phyloP scores from a whole-genome alignment of 129 eudicot species.

The Erigeron canadensis region DNA sequence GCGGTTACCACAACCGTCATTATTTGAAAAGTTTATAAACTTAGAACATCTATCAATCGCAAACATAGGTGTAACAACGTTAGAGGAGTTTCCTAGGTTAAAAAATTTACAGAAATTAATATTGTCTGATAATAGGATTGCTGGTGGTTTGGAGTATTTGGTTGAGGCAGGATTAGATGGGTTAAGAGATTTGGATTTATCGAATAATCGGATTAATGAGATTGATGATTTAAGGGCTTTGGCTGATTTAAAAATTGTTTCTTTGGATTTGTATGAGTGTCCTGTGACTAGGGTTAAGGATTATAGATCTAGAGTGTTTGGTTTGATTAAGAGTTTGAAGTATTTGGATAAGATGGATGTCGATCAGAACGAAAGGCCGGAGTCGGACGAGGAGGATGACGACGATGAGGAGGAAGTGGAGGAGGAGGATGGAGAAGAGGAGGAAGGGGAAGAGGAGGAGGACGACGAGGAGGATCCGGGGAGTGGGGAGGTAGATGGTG shows the following conservation, averaged over 20 bases:
- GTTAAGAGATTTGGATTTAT: constrained; percentile 84
- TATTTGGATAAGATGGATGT: constrained; percentile 95
- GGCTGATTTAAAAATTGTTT: constrained; percentile 72
- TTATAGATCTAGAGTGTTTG: constrained; percentile 89
- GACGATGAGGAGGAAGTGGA: constrained; percentile 67
- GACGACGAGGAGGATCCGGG: constrained; percentile 76
- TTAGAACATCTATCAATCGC: constrained; percentile 84
- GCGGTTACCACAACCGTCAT: constrained; percentile 71
- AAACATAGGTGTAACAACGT: constrained; percentile 80
- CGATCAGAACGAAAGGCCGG: constrained; percentile 88
- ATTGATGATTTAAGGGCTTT: constrained; percentile 78
- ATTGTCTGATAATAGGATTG: constrained; percentile 83
- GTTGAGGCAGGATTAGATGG: constrained; percentile 77
- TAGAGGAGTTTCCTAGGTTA: constrained; percentile 82
- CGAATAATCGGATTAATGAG: constrained; percentile 81
- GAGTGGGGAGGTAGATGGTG: constrained; percentile 93
- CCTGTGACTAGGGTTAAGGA: constrained; percentile 95
- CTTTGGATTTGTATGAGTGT: constrained; percentile 93
- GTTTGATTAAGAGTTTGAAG: constrained; percentile 78
- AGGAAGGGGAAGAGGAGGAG: constrained; percentile 47
- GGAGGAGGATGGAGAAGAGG: constrained; percentile 61
- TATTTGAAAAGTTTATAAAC: constrained; percentile 70
- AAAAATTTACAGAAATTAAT: constrained; percentile 64
- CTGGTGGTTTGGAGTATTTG: constrained; percentile 72
- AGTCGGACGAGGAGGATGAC: constrained; percentile 86